These are phyloP conservation scores for Dianthus caryophyllus DNA, from an alignment of 148 eudicot species.

Conservation along the genomic window DNA sequence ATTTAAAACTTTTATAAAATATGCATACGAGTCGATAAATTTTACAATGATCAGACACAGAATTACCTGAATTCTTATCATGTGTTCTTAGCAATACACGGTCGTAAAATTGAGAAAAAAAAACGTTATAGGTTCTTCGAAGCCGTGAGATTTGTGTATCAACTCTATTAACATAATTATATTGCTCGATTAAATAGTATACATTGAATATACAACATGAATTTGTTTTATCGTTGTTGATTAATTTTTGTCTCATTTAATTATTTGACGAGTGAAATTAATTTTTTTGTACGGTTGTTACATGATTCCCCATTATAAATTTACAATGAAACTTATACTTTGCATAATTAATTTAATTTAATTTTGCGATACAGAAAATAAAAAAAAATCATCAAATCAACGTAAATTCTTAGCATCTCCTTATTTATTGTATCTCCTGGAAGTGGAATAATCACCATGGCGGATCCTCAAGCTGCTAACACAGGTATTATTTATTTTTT, in stretches of 20 bases:
- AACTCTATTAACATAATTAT: too few species aligned
- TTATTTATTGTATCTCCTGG: conserved; percentile 15
- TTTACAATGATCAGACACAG: too few species aligned
- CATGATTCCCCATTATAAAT: background rate
- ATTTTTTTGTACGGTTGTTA: background rate
- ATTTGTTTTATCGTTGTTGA: background rate
- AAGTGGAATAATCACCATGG: conserved; percentile 26
- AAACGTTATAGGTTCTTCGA: conserved; percentile 24
- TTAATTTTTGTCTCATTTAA: background rate
- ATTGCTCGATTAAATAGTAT: background rate
- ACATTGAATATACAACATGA: background rate
- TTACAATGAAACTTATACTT: background rate
- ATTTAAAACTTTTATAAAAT: too few species aligned
- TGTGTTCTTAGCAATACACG: too few species aligned
- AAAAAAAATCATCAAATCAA: conserved; percentile 21
- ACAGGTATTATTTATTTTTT: conserved; percentile 10
- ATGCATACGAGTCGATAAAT: too few species aligned
- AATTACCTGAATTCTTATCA: too few species aligned
- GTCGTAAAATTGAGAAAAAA: too few species aligned
- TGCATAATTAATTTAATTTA: too few species aligned
- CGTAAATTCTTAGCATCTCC: background rate
- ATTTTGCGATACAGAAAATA: conserved; percentile 2
- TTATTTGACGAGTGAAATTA: background rate
- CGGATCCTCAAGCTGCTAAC: conserved; percentile 21
- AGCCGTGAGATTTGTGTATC: conserved; percentile 20